phyloP scores from a whole-genome alignment of 805 yeast species.

The Pichia eremophila region DNA sequence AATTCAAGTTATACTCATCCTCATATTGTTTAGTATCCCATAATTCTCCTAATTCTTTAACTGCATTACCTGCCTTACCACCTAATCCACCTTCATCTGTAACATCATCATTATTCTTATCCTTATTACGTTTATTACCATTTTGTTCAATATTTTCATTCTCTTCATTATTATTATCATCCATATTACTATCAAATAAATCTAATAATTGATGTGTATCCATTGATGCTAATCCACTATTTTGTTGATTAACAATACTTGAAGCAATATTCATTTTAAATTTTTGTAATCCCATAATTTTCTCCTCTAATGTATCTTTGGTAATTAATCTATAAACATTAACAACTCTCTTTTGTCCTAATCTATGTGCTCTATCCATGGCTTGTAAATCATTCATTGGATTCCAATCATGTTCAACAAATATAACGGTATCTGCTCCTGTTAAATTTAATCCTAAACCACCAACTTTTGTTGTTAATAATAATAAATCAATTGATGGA shows the following conservation, averaged over 20 bases:
- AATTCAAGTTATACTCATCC: conserved; percentile 91
- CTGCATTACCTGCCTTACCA: conserved; percentile 77
- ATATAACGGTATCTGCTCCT: conserved; percentile 98
- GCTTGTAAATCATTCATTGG: conserved; percentile 99
- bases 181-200: conserved; percentile 56
- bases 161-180: conserved; percentile 23
- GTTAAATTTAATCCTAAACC: conserved; percentile 96
- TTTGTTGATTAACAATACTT: conserved; percentile 92
- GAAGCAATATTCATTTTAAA: conserved; percentile 97
- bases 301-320: conserved; percentile 87
- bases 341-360: conserved; percentile 96
- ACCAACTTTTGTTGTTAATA: conserved; percentile 95
- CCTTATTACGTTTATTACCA: conserved; percentile 10
- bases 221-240: conserved; percentile 93
- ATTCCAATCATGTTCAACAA: conserved; percentile 99
- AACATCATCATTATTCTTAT: conserved; percentile 18
- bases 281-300: conserved; percentile 95
- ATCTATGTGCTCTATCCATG: conserved; percentile 97
- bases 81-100: conserved; percentile 69
- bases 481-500: conserved; percentile 89
- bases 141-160: conserved; percentile 8
- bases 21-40: conserved; percentile 97
- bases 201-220: conserved; percentile 91
- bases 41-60: conserved; percentile 81
- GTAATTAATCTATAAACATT: conserved; percentile 94